phyloP scores from a whole-genome alignment of 2,329 filamentous ascomycete genomes.

The Colletotrichum spaethianum region DNA sequence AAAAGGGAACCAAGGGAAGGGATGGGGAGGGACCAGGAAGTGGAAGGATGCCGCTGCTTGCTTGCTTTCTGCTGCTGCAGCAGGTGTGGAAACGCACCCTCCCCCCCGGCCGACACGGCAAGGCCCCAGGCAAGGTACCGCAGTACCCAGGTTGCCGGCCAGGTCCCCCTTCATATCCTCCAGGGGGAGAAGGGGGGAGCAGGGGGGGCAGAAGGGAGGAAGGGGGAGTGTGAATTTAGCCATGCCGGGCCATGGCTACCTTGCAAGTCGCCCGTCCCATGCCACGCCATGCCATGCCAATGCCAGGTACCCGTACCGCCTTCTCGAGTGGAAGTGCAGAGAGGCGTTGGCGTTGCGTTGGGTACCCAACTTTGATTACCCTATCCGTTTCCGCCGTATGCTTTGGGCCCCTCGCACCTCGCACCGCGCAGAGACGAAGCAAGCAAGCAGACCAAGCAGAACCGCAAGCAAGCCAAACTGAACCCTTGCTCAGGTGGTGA shows the following conservation, averaged over 20 bases:
- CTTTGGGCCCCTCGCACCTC: background rate
- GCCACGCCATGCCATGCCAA: slow-evolving; percentile 29
- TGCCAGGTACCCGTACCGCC: slow-evolving; percentile 37
- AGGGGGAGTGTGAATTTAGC: slow-evolving; percentile 35
- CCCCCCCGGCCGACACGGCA: slow-evolving; percentile 32
- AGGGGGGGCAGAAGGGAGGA: background rate
- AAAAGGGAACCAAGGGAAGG: slow-evolving; percentile 36
- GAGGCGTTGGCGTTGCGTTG: background rate
- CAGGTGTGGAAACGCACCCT: slow-evolving; percentile 31
- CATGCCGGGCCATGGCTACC: slow-evolving; percentile 26
- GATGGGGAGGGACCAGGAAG: slow-evolving; percentile 15
- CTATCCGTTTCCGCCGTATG: background rate
- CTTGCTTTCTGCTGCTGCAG: slow-evolving; percentile 17
- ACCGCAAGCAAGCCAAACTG: background rate
- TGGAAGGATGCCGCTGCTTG: slow-evolving; percentile 1
- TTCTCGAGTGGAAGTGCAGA: background rate
- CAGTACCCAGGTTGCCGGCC: slow-evolving; percentile 12
- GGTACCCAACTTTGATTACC: slow-evolving; percentile 1
- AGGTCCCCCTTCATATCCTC: slow-evolving; percentile 32
- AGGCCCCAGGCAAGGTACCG: slow-evolving; percentile 14
- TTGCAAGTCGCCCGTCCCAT: slow-evolving; percentile 12
- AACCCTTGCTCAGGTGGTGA: slow-evolving; percentile 1
- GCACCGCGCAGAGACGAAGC: background rate
- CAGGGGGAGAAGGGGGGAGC: slow-evolving; percentile 4
- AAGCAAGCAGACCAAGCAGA: background rate